Conservation (phyloP, 306 rosid species). For the Canavalia ensiformis region DNA sequence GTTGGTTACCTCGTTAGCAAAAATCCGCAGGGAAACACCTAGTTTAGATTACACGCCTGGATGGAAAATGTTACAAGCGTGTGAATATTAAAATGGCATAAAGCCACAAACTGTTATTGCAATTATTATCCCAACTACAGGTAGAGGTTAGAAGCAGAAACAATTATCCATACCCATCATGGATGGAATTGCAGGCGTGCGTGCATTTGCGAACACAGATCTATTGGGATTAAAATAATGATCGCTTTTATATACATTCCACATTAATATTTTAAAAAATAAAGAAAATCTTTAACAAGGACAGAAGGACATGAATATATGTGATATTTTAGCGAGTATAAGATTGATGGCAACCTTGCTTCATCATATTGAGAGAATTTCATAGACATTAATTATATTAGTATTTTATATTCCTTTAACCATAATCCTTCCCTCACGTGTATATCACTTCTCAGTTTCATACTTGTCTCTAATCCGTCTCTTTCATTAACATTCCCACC, state of each 20-base stretch:
- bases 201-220: slow-evolving; percentile 49
- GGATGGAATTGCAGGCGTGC: slow-evolving; percentile 67
- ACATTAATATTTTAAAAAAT: neutral
- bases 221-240: slow-evolving; percentile 27
- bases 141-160: slow-evolving; percentile 42
- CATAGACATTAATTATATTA: slow-evolving; percentile 24
- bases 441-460: slow-evolving; percentile 22
- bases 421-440: slow-evolving; percentile 50
- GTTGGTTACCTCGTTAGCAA: too few relatives aligned
- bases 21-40: too few relatives aligned
- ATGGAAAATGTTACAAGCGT: slow-evolving; percentile 10
- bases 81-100: neutral
- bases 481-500: slow-evolving; percentile 37
- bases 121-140: slow-evolving; percentile 48
- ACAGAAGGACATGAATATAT: slow-evolving; percentile 45
- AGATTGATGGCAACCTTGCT: slow-evolving; percentile 50
- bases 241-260: neutral
- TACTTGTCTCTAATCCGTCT: slow-evolving; percentile 23
- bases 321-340: slow-evolving; percentile 9
- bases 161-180: slow-evolving; percentile 39
- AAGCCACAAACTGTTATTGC: slow-evolving; percentile 23
- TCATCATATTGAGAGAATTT: slow-evolving; percentile 52
- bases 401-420: slow-evolving; percentile 55
- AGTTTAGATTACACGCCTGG: neutral
- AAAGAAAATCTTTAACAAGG: slow-evolving; percentile 17